Evolutionary conservation across 2,329 filamentous ascomycete genomes (phyloP), one percentile per base, ranked within the genome.

Genomic region (Trematosphaeria pertusa): DNA sequence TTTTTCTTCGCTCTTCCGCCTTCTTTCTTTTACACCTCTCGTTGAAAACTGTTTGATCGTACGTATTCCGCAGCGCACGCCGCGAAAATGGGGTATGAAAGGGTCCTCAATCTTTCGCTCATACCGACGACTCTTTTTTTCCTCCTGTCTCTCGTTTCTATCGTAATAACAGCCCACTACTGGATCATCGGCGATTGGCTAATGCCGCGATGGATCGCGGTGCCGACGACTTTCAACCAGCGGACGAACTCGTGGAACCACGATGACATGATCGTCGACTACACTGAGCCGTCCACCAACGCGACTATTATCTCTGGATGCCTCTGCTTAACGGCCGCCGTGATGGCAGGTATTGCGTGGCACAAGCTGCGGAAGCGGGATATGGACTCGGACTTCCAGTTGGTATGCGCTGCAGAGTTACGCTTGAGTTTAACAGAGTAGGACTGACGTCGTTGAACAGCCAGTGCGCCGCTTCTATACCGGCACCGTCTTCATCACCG

Each of bases 181-280:
- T 69, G 64, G 64, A 61, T 67, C 22, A 43, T 65, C 8, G 59
- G 56, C 21, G 65, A 69, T 39, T 67, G 61, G 56, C 44, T 69
- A 6, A 46, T 61, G 20, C 47, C 55, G 10, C 46, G 57, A 38
- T 59, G 54, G 24, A 36, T 68, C 2, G 39, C 42, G n/a, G 45
- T 64, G 5, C 48, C 41, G 7, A 61, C 57, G 5, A 37, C 22
- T 20, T 58, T 60, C 41, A 47, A 59, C 33, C 51, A 58, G 2
- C 56, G 61, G 21, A 48, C 50, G 10, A 50, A 55, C 20, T 48
- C 35, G 24, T 59, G 51, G 37, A 50, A 47, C 4, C 54, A 50
- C 31, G 60, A 67, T 33, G 55, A 59, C 18, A 62, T 60, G 1
- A 61, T 66, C 19, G 56, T 67, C 14, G 63, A 66, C 21, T 69